Evolutionary conservation across 2,329 filamentous ascomycete genomes (phyloP), one percentile per base, ranked within the genome.

Genomic region (Aureobasidium lini): DNA sequence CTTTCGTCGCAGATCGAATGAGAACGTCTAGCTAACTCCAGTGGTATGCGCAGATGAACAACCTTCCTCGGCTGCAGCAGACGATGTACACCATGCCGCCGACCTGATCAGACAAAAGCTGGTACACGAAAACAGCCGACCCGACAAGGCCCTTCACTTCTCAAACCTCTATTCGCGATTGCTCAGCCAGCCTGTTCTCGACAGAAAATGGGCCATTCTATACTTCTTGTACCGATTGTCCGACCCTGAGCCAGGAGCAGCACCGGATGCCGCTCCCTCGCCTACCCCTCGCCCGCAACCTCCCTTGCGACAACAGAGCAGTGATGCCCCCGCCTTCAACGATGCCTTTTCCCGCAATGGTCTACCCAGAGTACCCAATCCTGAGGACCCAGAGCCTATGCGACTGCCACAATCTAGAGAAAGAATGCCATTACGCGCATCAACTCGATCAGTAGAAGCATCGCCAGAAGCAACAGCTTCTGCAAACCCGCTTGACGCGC

Each of bases 171-270:
- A 96, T 74, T 90, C 90, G 36, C 84, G 90, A 60, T 82, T 99
- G 16, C 79, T 96, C 29, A 89, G 90, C n/a, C 85, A 96, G 64
- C 92, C 92, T 0, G 92, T 97, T 6, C 81, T 99, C 46, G 88
- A 89, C 68, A 89, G 96, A 73, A 99, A 99, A 81, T 97, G 92
- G 91, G 90, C 89, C 3, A 96, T 99, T 64, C 80, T 99, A 18
- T 95, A 95, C 71, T 84, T 99, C 43, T 82, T 99, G 43, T 88
- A 94, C 71, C 86, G 90, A 67, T 82, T 96, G 49, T 85, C 89
- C 62, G 88, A 92, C 16, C 57, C 49, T 28, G 60, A 67, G 13
- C 29, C 47, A 13, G 61, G 47, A 9, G 16, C 36, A 29, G 54
- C 43, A 18, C 23, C 5, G 34, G 43, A 39, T 58, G 28, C 43